These are phyloP conservation scores for Aspergillus sp. DNA, from an alignment of 2,329 filamentous ascomycete species.

Conservation along the genomic window DNA sequence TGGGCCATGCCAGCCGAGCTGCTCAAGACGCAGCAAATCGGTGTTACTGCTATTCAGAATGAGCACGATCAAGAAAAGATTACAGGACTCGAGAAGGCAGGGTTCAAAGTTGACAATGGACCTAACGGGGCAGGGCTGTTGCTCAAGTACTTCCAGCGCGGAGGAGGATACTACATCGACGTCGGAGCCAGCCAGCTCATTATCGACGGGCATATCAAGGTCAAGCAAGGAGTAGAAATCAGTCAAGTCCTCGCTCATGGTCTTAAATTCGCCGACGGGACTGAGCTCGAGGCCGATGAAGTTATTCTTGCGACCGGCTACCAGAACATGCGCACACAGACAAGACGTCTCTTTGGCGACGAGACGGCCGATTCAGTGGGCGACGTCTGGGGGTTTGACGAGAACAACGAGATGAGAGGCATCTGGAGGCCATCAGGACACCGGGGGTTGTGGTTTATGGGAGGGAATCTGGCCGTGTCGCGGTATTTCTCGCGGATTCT, in stretches of 20 bases:
- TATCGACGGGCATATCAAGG: constrained; percentile 62
- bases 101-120: constrained; percentile 62
- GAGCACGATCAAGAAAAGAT: constrained; percentile 37
- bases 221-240: constrained; percentile 64
- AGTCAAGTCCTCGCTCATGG: constrained; percentile 51
- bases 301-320: constrained; percentile 62
- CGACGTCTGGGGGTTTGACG: constrained; percentile 65
- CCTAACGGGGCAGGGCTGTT: constrained; percentile 58
- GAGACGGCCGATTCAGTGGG: constrained; percentile 58
- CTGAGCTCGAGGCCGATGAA: constrained; percentile 61
- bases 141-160: constrained; percentile 64
- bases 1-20: constrained; percentile 61
- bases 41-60: constrained; percentile 40
- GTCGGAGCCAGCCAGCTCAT: constrained; percentile 65
- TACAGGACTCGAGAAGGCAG: constrained; percentile 53
- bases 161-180: constrained; percentile 71
- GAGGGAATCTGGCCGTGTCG: constrained; percentile 64
- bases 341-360: constrained; percentile 63
- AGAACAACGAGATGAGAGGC: constrained; percentile 54
- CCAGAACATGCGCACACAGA: constrained; percentile 67
- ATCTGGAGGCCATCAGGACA: constrained; percentile 66
- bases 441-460: constrained; percentile 67
- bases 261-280: constrained; percentile 57
- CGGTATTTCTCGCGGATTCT: constrained; percentile 59
- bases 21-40: constrained; percentile 59